Base-by-base conservation (phyloP, 1,139 yeast genomes). In the Geotrichum bryndzae region DNA sequence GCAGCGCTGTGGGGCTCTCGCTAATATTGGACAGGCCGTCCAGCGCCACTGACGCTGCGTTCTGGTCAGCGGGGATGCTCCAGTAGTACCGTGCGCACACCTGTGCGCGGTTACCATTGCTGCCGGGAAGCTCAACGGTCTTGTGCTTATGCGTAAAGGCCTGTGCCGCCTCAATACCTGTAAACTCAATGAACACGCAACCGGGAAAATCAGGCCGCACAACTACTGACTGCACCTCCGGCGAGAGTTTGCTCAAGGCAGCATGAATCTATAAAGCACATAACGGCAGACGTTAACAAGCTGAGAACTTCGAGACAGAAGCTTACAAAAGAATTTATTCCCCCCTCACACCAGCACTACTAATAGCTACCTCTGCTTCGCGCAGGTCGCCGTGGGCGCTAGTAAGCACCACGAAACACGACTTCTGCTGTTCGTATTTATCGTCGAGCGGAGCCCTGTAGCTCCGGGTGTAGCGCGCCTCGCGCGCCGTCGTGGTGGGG, bases 1-100 rank as follows among this genome's bases (percentile, higher is more conserved):
- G 51, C 35, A 61, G 31, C 5, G 61, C 52, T 10, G 64, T 61
- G 13, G 61, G 57, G 13, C 45, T 50, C 11, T 56, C 57, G 46
- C 64, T 62, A 56, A 59, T 56, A 27, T 61, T 60, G 10, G 60
- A 15, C 1, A 55, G 23, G 2, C 64, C 64, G 18, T 27, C 53
- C 7, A 57, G 41, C 3, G 46, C 22, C n/a, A 52, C 46, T 13
- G 54, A 13, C 22, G 48, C 60, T 22, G 54, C 33, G n/a, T 54
- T 54, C 48, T 41, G 48, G 23, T 29, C 57, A 22, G 41, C 7
- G 23, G 62, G 62, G 5, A 59, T 25, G 11, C 18, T 13, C 6
- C 52, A 18, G n/a, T 29, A 45, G 22, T 56, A 58, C 31, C 46
- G 18, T 18, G 35, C n/a, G 11, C 38, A 31, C 10, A 60, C 59